Evolutionary conservation across 176 grass and related monocot genomes (phyloP).

Genomic region (Cenchrus americanus): DNA sequence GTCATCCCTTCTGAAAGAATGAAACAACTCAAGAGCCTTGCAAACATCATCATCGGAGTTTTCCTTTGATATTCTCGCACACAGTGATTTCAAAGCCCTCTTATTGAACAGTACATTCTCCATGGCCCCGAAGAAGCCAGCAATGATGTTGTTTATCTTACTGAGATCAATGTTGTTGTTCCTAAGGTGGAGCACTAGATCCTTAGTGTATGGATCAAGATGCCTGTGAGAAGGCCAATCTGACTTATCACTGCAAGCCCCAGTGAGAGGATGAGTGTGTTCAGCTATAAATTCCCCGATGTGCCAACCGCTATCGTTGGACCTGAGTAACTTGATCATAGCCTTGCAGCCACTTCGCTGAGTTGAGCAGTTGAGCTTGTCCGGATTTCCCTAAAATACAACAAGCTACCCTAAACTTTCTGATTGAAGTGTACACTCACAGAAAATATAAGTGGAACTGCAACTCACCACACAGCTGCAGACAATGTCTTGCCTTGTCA

Average conservation of each 20-base stretch:
- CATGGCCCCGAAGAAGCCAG: not conserved
- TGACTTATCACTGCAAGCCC: not conserved
- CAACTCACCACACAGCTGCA: slow-evolving; percentile 10
- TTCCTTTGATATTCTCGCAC: not conserved
- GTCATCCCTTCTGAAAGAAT: slow-evolving; percentile 13
- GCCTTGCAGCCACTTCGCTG: slow-evolving; percentile 19
- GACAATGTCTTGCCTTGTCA: not conserved
- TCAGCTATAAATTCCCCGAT: not conserved
- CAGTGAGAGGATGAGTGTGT: slow-evolving; percentile 21
- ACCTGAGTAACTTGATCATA: slow-evolving; percentile 27
- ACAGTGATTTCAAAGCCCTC: not conserved
- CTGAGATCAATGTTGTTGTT: slow-evolving; percentile 1
- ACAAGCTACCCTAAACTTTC: not conserved
- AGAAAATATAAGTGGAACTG: not conserved
- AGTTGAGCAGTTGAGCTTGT: not conserved
- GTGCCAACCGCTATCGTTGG: slow-evolving; percentile 9
- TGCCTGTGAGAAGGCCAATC: slow-evolving; percentile 24
- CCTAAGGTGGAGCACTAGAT: slow-evolving; percentile 14
- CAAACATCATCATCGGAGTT: not conserved
- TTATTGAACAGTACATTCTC: slow-evolving; percentile 6
- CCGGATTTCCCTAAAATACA: slow-evolving; percentile 11
- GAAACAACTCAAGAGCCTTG: slow-evolving; percentile 21
- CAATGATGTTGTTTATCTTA: not conserved
- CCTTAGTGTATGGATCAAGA: slow-evolving; percentile 3
- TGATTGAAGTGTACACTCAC: not conserved